Evolutionary conservation across 139 green algal genomes (phyloP).

Genomic region (Pleodorina starrii): DNA sequence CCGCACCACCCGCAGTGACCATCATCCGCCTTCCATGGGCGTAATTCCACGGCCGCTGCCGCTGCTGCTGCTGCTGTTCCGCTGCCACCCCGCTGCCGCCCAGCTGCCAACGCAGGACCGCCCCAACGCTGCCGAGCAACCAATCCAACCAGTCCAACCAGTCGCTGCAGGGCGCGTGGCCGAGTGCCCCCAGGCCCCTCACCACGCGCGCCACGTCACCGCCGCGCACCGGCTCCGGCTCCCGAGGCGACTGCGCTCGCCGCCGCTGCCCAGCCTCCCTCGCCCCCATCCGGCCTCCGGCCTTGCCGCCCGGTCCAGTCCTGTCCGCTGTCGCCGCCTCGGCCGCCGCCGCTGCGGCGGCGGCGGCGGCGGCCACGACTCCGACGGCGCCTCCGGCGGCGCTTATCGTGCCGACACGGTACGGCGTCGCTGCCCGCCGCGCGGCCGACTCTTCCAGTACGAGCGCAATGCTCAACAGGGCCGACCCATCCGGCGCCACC

Average conservation of each 20-base stretch:
- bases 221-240: not conserved
- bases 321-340: not conserved
- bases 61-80: not conserved
- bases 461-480: not conserved
- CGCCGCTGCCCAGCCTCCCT: not conserved
- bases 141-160: constrained; percentile 8
- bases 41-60: not conserved
- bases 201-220: not conserved
- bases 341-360: not conserved
- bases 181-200: not conserved
- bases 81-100: not conserved
- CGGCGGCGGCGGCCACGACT: not conserved
- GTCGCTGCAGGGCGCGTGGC: not conserved
- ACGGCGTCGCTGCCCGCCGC: not conserved
- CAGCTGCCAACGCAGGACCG: not conserved
- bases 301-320: too few relatives aligned
- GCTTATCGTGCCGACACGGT: not conserved
- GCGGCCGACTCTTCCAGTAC: not conserved
- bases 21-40: not conserved
- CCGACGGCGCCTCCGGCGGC: not conserved
- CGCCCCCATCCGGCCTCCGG: not conserved
- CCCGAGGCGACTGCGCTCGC: not conserved
- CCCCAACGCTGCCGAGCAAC: not conserved
- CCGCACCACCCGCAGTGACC: not conserved
- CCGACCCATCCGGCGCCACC: not conserved